phyloP scores from a whole-genome alignment of 257 asterid species.

The Nemophila menziesii region DNA sequence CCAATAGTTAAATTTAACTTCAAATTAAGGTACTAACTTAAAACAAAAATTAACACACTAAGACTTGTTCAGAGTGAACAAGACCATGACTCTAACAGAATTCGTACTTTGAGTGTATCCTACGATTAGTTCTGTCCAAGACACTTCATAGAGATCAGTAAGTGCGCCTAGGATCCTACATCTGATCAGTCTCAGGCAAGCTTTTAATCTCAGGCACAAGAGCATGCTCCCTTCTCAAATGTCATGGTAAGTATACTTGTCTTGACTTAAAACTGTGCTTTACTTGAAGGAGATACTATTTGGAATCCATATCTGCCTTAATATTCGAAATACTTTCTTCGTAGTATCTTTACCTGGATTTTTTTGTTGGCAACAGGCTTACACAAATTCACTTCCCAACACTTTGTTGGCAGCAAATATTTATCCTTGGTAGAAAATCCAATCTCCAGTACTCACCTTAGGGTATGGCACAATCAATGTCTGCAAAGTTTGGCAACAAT shows the following conservation, averaged over 20 bases:
- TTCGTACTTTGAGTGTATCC: too few species aligned
- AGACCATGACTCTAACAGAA: too few species aligned
- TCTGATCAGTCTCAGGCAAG: conserved; percentile 27
- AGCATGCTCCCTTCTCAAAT: conserved; percentile 33
- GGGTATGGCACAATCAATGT: conserved; percentile 39
- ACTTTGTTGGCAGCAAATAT: neutral
- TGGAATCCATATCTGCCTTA: neutral
- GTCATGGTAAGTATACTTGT: conserved; percentile 29
- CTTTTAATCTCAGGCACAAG: conserved; percentile 38
- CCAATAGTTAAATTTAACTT: too few species aligned
- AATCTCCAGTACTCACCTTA: conserved; percentile 55
- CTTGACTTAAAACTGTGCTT: neutral
- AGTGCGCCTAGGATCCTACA: conserved; percentile 32
- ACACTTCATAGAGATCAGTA: too few species aligned
- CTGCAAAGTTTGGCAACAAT: conserved; percentile 45
- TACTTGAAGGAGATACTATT: neutral
- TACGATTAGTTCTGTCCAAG: too few species aligned
- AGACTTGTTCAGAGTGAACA: too few species aligned
- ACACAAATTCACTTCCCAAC: neutral
- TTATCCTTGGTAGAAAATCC: conserved; percentile 37
- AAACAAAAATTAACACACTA: too few species aligned
- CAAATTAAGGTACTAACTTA: too few species aligned
- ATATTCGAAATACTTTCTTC: neutral
- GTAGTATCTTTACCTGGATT: neutral
- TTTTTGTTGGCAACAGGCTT: neutral